Percentiles rank a stretch among this genome's conserved stretches.
Conservation (phyloP, 306 rosid genomes). For the Pyrus bretschneideri region DNA sequence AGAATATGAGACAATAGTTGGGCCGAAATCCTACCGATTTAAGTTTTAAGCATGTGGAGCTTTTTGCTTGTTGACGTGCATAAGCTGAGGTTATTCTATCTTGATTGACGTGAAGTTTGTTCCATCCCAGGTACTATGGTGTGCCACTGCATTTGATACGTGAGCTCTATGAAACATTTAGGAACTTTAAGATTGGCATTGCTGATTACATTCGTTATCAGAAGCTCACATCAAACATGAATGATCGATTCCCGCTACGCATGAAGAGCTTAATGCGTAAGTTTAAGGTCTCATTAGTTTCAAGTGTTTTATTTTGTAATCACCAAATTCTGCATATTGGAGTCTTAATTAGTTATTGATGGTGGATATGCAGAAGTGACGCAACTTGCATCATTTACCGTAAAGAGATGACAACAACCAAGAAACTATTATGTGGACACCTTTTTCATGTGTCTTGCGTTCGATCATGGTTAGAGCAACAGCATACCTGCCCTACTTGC, state of each 20-base stretch:
- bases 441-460: conserved; percentile 92
- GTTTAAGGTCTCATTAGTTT: conserved; percentile 25
- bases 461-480: conserved; percentile 96
- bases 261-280: conserved; percentile 90
- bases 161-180: conserved; percentile 94
- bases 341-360: conserved; percentile 6
- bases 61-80: not conserved
- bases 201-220: conserved; percentile 85
- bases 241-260: conserved; percentile 96
- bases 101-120: not conserved
- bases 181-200: conserved; percentile 83
- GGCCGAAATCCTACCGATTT: not conserved
- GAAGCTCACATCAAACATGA: conserved; percentile 96
- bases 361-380: conserved; percentile 66
- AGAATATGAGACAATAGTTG: not conserved
- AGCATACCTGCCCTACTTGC: conserved; percentile 97
- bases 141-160: conserved; percentile 94
- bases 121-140: conserved; percentile 62
- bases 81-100: not conserved
- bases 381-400: conserved; percentile 98
- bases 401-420: conserved; percentile 94
- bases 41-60: not conserved
- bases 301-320: not conserved
- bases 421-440: conserved; percentile 93
- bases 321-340: conserved; percentile 1